Evolutionary conservation across 176 grass and related monocot genomes (phyloP).

Genomic region (Ananas comosus): DNA sequence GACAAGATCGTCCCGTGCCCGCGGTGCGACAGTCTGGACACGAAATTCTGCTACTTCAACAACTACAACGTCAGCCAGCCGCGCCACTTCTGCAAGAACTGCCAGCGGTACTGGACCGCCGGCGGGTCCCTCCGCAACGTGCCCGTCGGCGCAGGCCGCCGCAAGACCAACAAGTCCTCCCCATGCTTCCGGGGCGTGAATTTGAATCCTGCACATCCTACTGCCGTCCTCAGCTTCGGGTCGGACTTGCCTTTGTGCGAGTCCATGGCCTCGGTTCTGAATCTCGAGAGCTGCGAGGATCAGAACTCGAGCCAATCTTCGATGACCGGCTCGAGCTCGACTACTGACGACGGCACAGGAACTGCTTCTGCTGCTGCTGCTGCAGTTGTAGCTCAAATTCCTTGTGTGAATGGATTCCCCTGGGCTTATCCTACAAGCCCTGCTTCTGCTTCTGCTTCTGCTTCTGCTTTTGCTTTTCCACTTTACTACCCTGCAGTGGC

Average conservation of each 20-base stretch:
- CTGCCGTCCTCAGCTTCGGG: background rate
- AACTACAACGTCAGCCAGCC: constrained; percentile 9
- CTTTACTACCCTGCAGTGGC: constrained; percentile 17
- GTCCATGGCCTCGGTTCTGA: background rate
- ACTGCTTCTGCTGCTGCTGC: no score
- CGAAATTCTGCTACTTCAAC: constrained; percentile 12
- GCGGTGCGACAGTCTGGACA: constrained; percentile 6
- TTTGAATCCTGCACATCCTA: no score
- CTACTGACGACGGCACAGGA: no score
- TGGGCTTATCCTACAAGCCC: no score
- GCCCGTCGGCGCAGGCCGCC: background rate
- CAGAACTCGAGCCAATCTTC: no score
- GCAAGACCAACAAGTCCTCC: constrained; percentile 1
- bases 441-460: no score
- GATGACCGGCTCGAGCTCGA: no score
- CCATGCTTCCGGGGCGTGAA: background rate
- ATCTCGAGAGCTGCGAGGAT: background rate
- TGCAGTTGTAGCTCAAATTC: no score
- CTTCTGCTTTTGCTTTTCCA: background rate
- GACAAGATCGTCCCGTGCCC: constrained; percentile 5
- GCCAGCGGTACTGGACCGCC: constrained; percentile 7
- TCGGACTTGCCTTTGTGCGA: background rate
- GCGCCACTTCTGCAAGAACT: constrained; percentile 6
- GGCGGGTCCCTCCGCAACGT: background rate
- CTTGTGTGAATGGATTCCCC: no score